phyloP scores from a whole-genome alignment of 1,139 yeast species.

The Magnusiomyces tetraspermus region DNA sequence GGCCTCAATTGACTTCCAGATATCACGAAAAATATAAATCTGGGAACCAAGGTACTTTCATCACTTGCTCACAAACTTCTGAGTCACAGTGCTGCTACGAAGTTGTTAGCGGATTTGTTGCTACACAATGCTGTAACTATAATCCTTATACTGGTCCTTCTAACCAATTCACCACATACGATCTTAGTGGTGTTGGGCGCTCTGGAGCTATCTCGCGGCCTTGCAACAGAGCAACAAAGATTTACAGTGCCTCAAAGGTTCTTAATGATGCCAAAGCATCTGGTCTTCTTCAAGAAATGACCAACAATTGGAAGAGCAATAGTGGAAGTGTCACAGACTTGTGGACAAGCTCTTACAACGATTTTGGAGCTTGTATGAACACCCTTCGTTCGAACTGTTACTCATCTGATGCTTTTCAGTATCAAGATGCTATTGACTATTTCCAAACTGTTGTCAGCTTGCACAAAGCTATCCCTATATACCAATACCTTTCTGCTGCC shows the following conservation, averaged over 20 bases:
- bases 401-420: conserved; percentile 31
- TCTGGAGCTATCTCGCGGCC: conserved; percentile 65
- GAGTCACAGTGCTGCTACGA: conserved; percentile 73
- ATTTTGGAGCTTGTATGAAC: conserved; percentile 87
- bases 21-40: background rate
- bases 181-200: conserved; percentile 79
- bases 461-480: conserved; percentile 61
- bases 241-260: conserved; percentile 45
- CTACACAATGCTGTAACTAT: conserved; percentile 93
- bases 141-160: conserved; percentile 71
- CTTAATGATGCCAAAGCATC: conserved; percentile 43
- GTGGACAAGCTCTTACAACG: conserved; percentile 92
- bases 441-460: conserved; percentile 56
- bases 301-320: conserved; percentile 62
- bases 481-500: conserved; percentile 50
- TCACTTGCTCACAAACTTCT: conserved; percentile 41
- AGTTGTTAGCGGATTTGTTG: conserved; percentile 70
- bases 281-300: conserved; percentile 51
- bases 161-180: conserved; percentile 75
- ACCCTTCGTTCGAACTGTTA: conserved; percentile 71
- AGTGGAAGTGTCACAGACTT: conserved; percentile 64
- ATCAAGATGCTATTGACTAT: conserved; percentile 70
- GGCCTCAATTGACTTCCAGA: too few species aligned
- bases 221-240: conserved; percentile 57
- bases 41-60: conserved; percentile 39